These are phyloP conservation scores for Penicillium pulvis DNA, from an alignment of 495 filamentous ascomycete species.

Conservation along the genomic window DNA sequence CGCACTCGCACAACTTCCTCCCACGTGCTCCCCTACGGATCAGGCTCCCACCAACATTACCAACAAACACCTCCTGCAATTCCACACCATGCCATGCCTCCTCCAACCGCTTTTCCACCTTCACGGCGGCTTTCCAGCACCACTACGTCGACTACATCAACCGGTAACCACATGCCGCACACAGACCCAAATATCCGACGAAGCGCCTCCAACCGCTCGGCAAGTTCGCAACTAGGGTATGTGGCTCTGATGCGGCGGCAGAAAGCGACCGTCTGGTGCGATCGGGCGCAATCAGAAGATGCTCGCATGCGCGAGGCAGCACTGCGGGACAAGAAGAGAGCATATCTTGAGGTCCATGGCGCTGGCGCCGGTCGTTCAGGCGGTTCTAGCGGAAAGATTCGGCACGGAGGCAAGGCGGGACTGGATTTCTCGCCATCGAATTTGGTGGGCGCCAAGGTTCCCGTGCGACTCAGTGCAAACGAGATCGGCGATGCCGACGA, in stretches of 20 bases:
- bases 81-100: constrained; percentile 33
- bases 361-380: constrained; percentile 56
- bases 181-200: constrained; percentile 67
- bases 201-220: constrained; percentile 67
- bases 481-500: constrained; percentile 90
- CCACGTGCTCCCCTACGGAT: constrained; percentile 51
- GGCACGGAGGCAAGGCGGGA: constrained; percentile 72
- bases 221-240: constrained; percentile 68
- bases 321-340: constrained; percentile 78
- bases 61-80: constrained; percentile 21
- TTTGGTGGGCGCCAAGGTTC: constrained; percentile 76
- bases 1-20: constrained; percentile 64
- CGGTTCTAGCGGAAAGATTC: constrained; percentile 74
- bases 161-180: constrained; percentile 44
- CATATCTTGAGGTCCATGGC: constrained; percentile 77
- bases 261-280: constrained; percentile 98
- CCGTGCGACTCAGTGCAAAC: constrained; percentile 87
- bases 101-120: constrained; percentile 38
- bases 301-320: constrained; percentile 78
- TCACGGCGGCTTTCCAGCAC: constrained; percentile 70
- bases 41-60: constrained; percentile 18
- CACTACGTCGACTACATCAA: constrained; percentile 66
- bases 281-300: constrained; percentile 91
- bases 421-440: constrained; percentile 74
- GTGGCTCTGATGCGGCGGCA: constrained; percentile 93